Evolutionary conservation across 2,329 filamentous ascomycete species (phyloP), one percentile per base, ranked within the genome.

Genomic region (Aspergillus chevalieri): DNA sequence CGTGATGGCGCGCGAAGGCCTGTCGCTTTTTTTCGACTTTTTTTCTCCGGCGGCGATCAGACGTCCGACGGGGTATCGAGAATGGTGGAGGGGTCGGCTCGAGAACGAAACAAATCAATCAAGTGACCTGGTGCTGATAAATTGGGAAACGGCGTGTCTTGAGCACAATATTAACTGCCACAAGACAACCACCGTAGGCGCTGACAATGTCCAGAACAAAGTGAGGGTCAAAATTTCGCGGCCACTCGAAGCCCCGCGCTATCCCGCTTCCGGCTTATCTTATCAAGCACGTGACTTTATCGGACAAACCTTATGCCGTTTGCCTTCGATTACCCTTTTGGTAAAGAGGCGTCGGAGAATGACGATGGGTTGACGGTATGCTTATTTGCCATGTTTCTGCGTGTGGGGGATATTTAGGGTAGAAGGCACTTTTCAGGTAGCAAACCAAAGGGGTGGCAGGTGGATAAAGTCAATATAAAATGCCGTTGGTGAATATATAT

Each of bases 261-360:
- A 62, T 47, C 49, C 60, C 49, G 24, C 42, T 60, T 58, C 43
- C 50, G 57, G 54, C 58, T 61, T 61, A 62, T 62, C 59, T 60
- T 60, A 61, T 61, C 58, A 46, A 44, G 53, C 57, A 58, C 54
- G 57, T 59, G 57, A 43, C 6, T 5, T 3, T 26, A 10, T 28
- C 43, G 46, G 46, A 48, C 33, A 17, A 52, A 52, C 38, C 4
- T 15, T 34, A 10, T 19, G 8, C 36, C 10, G 10, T 12, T 30
- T 30, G 26, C 26, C 26, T 30, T 30, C 26, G 10, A 30, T 30
- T 30, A 12, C 26, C 26, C 26, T 30, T 30, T 30, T 30, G 26
- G 26, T 22, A 22, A 22, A 22, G 3, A 22, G 21, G 21, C 3
- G 9, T 30, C 26, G 26, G 12, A 30, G 3, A 30, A 30, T 12